Percentiles rank a stretch among this genome's conserved stretches.
Evolutionary conservation across 75 land plant species (phyloP).

Genomic region (Adiantum capillusveneris): DNA sequence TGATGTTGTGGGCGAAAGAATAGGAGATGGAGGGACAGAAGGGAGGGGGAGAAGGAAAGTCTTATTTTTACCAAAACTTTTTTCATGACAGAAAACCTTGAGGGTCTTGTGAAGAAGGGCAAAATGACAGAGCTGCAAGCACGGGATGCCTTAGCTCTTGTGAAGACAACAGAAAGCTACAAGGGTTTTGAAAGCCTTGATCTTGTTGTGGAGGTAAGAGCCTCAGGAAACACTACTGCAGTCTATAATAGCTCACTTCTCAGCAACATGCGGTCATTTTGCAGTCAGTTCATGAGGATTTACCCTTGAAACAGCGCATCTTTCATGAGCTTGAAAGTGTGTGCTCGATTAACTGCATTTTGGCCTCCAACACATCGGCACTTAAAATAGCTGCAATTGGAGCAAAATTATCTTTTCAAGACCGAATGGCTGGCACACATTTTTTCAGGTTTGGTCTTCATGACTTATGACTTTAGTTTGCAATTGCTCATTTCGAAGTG

Average conservation of each 20-base stretch:
- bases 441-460: slow-evolving; percentile 11
- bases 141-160: slow-evolving; percentile 12
- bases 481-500: no score
- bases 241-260: neutral
- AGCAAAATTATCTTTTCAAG: neutral
- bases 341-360: slow-evolving; percentile 5
- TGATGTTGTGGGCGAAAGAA: no score
- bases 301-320: slow-evolving; percentile 6
- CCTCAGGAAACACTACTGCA: neutral
- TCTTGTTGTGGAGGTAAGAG: slow-evolving; percentile 28
- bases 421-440: slow-evolving; percentile 7
- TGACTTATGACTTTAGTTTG: no score
- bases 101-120: slow-evolving; percentile 23
- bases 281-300: slow-evolving; percentile 6
- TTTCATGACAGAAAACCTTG: slow-evolving; percentile 18
- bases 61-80: no score
- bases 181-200: slow-evolving; percentile 19
- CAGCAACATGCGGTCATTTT: neutral
- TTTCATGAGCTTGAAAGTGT: neutral
- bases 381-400: neutral
- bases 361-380: slow-evolving; percentile 11
- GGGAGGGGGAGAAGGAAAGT: no score
- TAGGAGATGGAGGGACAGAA: no score
- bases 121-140: slow-evolving; percentile 15
- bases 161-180: slow-evolving; percentile 22